phyloP scores from a whole-genome alignment of 305 asterid genomes.

The Galium porrigens region DNA sequence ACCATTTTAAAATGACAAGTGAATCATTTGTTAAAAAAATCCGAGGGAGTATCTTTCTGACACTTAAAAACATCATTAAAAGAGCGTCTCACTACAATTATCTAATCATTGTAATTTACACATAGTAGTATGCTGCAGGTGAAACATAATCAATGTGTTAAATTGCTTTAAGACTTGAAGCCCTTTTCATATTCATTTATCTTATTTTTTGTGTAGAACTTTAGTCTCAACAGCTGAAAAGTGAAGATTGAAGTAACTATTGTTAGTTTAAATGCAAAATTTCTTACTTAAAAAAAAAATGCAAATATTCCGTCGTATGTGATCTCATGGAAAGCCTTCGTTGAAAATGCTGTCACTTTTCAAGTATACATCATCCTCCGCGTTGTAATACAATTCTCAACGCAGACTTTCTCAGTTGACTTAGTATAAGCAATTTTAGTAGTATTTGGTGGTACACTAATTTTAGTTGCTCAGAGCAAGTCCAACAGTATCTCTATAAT shows the following conservation, averaged over 20 bases:
- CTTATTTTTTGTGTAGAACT: not conserved
- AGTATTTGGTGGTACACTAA: too few species aligned
- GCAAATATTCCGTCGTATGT: not conserved
- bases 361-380: not conserved
- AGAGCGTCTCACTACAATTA: too few species aligned
- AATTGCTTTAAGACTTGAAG: not conserved
- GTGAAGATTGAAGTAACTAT: not conserved
- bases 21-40: too few species aligned
- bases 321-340: not conserved
- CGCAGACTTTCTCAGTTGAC: not conserved
- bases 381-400: not conserved
- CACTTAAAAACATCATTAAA: too few species aligned
- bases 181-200: not conserved
- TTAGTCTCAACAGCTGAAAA: not conserved
- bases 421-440: too few species aligned
- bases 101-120: too few species aligned
- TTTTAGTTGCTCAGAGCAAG: too few species aligned
- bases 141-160: not conserved
- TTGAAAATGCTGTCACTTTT: slow-evolving; percentile 1
- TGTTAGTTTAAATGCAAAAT: not conserved
- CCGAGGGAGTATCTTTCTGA: too few species aligned
- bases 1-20: too few species aligned
- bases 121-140: not conserved
- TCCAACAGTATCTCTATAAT: too few species aligned
- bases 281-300: too few species aligned